Evolutionary conservation across 495 filamentous ascomycete species (phyloP), one percentile per base, ranked within the genome.

Genomic region (Hypomontagnella submonticulosa): DNA sequence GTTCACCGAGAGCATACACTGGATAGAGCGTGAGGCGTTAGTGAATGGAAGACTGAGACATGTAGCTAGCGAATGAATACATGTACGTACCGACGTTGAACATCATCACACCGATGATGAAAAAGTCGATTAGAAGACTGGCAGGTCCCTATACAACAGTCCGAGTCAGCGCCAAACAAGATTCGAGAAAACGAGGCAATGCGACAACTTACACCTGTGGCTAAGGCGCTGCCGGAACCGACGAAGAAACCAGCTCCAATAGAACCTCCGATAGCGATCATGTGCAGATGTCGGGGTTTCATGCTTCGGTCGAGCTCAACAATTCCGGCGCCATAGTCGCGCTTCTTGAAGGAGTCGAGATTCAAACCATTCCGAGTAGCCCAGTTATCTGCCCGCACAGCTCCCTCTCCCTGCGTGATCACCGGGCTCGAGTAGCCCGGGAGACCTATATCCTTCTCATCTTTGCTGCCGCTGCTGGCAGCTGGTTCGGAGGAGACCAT

Each of bases 241-340:
- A 84, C 80, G 71, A 83, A 84, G 72, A 83, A 85, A 76, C 77
- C 88, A 20, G 88, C 89, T 42, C 88, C 89, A 53, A 91, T 90
- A 4, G 86, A 87, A 37, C 88, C 88, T 20, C 88, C 88, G 64
- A 91, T 89, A 48, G 88, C 88, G 70, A 92, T 92, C 85, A 92
- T 90, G 74, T 91, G 88, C 60, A 91, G 72, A 74, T 91, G 88
- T 46, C 88, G 80, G 23, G 81, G 79, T 76, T 86, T 86, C 76
- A 91, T 79, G 69, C 79, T 81, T 37, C 87, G 86, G 75, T 90
- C 81, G 57, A 85, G 77, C 67, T 79, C 72, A 34, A 76, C 61
- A 37, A 71, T 60, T 37, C 77, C 74, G 40, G 61, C 23, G 47
- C 74, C 78, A 55, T 74, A 69, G 48, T 74, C 71, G 37, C 80